Evolutionary conservation across 2,329 filamentous ascomycete species (phyloP).

Genomic region (Talaromyces sp.): DNA sequence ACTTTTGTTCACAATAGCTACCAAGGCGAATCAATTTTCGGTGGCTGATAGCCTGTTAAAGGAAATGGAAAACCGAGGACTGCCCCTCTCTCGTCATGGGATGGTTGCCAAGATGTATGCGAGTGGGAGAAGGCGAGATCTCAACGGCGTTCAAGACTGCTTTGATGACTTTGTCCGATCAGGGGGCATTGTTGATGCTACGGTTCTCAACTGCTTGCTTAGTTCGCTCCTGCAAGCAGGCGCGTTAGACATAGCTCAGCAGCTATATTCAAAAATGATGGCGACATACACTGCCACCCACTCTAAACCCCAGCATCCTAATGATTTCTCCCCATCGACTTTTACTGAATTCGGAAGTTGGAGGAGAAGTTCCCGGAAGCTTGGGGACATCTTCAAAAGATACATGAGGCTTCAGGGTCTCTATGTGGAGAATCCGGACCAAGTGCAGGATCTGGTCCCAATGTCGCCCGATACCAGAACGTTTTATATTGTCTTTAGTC

Average conservation of each 20-base stretch:
- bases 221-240: constrained; percentile 68
- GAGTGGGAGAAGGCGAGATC: constrained; percentile 69
- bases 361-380: constrained; percentile 32
- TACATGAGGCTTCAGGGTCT: constrained; percentile 22
- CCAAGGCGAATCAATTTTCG: constrained; percentile 75
- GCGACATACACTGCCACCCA: constrained; percentile 35
- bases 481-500: constrained; percentile 70
- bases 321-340: constrained; percentile 17
- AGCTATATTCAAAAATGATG: constrained; percentile 83
- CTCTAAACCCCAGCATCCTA: constrained; percentile 6
- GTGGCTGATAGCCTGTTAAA: constrained; percentile 79
- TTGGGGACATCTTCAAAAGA: constrained; percentile 44
- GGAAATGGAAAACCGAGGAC: constrained; percentile 68
- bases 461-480: constrained; percentile 72
- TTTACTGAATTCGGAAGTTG: constrained; percentile 31
- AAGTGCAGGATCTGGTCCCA: constrained; percentile 60
- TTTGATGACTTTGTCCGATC: constrained; percentile 79
- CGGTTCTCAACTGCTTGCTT: constrained; percentile 82
- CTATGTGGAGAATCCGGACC: constrained; percentile 27
- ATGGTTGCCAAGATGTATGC: constrained; percentile 78
- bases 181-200: constrained; percentile 82
- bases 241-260: constrained; percentile 69
- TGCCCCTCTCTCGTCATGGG: constrained; percentile 70
- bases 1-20: constrained; percentile 81
- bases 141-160: constrained; percentile 65